Evolutionary conservation across 2,329 filamentous ascomycete species (phyloP).

Genomic region (Cadophora malorum): DNA sequence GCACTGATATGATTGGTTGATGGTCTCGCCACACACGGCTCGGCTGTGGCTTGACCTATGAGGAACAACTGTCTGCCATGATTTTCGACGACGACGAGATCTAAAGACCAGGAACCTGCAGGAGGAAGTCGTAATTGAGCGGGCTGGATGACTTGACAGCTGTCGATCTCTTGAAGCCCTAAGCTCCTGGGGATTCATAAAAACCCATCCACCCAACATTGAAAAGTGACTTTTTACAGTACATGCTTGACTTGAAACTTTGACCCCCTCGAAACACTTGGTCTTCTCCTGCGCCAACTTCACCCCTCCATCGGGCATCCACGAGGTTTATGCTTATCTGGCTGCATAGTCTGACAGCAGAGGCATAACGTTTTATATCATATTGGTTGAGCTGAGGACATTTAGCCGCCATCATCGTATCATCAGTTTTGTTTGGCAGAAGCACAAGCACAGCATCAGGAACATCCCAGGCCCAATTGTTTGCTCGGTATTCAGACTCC

Average conservation of each 20-base stretch:
- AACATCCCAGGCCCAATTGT: background rate
- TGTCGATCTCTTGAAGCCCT: slow-evolving; percentile 8
- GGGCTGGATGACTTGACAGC: slow-evolving; percentile 6
- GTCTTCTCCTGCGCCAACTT: background rate
- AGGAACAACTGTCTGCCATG: background rate
- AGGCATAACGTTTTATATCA: background rate
- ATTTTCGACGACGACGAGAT: slow-evolving; percentile 1
- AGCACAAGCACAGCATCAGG: slow-evolving; percentile 4
- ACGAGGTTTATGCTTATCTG: slow-evolving; percentile 12
- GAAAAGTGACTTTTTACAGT: background rate
- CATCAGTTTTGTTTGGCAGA: background rate
- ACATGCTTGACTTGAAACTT: background rate
- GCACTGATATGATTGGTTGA: background rate
- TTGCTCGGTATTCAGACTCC: background rate
- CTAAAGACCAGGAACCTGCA: slow-evolving; percentile 1
- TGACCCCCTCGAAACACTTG: slow-evolving; percentile 5
- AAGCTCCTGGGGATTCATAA: background rate
- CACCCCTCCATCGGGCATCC: background rate
- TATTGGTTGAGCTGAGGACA: background rate
- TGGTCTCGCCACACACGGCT: background rate
- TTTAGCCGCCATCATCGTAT: slow-evolving; percentile 10
- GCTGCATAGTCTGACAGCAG: background rate
- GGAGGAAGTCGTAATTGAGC: slow-evolving; percentile 5
- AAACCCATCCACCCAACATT: background rate
- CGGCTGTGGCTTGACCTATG: slow-evolving; percentile 7